A percentile compares a stretch with the other conserved stretches of the same genome.
Evolutionary conservation across 2,329 filamentous ascomycete genomes (phyloP).

Genomic region (Aureobasidium lini): DNA sequence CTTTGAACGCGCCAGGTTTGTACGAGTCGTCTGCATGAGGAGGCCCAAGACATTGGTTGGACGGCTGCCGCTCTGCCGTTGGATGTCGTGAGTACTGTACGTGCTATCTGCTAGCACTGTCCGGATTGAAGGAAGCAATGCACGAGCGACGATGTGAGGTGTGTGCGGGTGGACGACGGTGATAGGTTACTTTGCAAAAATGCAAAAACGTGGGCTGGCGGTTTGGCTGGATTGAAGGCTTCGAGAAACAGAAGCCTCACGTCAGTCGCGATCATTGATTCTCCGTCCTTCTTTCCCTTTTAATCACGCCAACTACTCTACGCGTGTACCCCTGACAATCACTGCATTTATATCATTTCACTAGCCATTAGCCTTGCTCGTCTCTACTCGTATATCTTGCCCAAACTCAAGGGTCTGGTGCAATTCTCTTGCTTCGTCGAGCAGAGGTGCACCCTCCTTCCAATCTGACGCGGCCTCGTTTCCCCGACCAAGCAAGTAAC

Average conservation of each 20-base stretch:
- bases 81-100: background rate
- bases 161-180: background rate
- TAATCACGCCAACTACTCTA: background rate
- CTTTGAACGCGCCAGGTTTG: conserved; percentile 13
- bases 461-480: background rate
- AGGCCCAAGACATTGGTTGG: conserved; percentile 13
- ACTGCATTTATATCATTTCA: background rate
- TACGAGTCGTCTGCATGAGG: conserved; percentile 13
- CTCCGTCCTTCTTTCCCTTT: background rate
- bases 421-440: background rate
- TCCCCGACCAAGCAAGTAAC: background rate
- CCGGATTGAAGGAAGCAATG: background rate
- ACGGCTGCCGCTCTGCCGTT: conserved; percentile 8
- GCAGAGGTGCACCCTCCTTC: background rate
- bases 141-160: background rate
- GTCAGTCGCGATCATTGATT: background rate
- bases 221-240: conserved; percentile 3
- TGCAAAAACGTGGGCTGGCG: conserved; percentile 2
- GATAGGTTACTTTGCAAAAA: background rate
- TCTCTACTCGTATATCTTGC: background rate
- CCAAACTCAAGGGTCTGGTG: too few relatives aligned
- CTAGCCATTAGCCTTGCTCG: background rate
- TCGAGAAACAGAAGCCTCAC: conserved; percentile 1
- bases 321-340: conserved; percentile 7
- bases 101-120: background rate